A percentile compares a stretch with the other conserved stretches of the same genome.
Evolutionary conservation across 2,329 filamentous ascomycete genomes (phyloP).

Genomic region (Aspergillus sp.): DNA sequence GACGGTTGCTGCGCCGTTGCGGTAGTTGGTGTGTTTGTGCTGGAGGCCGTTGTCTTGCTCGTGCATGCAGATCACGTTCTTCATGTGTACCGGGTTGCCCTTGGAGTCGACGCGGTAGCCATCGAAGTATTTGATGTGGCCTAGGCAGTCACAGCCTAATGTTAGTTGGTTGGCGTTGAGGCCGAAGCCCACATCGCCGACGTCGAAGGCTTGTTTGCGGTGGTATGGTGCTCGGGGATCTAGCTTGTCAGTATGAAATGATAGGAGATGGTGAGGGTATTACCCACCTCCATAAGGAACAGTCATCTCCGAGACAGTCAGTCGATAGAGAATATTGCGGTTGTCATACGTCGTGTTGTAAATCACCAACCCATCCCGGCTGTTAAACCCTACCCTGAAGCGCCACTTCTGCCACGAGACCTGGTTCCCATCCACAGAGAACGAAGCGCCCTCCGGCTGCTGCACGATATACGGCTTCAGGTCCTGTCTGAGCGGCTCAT

Average conservation of each 20-base stretch:
- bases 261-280: not conserved
- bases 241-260: conserved; percentile 27
- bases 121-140: conserved; percentile 60
- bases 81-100: conserved; percentile 50
- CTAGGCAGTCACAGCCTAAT: conserved; percentile 62
- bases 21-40: conserved; percentile 66
- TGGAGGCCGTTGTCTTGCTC: conserved; percentile 62
- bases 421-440: conserved; percentile 48
- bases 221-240: conserved; percentile 61
- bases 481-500: conserved; percentile 52
- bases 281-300: conserved; percentile 36
- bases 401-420: conserved; percentile 61
- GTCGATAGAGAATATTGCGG: conserved; percentile 58
- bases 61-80: conserved; percentile 62
- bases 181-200: conserved; percentile 59
- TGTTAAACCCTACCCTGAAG: conserved; percentile 55
- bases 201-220: conserved; percentile 62
- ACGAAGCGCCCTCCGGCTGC: conserved; percentile 58
- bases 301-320: conserved; percentile 61
- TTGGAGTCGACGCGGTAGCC: conserved; percentile 52
- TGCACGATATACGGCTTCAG: conserved; percentile 57
- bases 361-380: conserved; percentile 58
- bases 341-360: conserved; percentile 58
- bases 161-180: conserved; percentile 62
- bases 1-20: conserved; percentile 55